phyloP scores from a whole-genome alignment of 176 grass and related monocot genomes.

The Oryza brachyantha region DNA sequence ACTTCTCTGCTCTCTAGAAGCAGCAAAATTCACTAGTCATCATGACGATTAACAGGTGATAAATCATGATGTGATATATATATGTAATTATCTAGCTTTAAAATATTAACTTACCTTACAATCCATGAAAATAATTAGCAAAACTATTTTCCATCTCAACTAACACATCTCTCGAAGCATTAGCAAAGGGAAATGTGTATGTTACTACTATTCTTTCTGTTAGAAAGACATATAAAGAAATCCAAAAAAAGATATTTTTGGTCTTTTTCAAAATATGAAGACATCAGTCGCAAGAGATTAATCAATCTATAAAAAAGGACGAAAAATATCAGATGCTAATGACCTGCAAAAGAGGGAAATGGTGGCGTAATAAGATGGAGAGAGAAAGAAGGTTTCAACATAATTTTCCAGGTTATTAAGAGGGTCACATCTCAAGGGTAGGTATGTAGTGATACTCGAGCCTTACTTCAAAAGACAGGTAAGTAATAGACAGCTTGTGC shows the following conservation, averaged over 20 bases:
- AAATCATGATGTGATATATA: background rate
- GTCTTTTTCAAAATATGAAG: background rate
- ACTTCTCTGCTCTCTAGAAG: constrained; percentile 26
- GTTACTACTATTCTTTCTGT: background rate
- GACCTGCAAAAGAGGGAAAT: constrained; percentile 12
- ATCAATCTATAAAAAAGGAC: background rate
- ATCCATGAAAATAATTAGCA: background rate
- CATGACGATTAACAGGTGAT: background rate
- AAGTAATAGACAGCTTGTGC: constrained; percentile 11
- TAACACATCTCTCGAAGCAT: background rate
- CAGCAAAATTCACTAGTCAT: background rate
- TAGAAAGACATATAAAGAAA: background rate
- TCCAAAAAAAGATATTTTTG: background rate
- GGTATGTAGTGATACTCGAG: constrained; percentile 16
- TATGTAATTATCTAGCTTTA: background rate
- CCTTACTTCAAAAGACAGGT: constrained; percentile 28
- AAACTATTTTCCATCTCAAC: background rate
- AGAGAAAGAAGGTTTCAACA: constrained; percentile 21
- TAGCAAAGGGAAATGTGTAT: background rate
- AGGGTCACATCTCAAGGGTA: constrained; percentile 44
- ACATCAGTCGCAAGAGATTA: background rate
- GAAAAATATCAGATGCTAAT: background rate
- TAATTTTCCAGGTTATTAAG: constrained; percentile 41
- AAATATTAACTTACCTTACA: background rate
- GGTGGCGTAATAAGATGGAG: constrained; percentile 31